These are phyloP conservation scores for Diplodia mutila DNA, from an alignment of 2,329 filamentous ascomycete genomes.

Conservation along the genomic window DNA sequence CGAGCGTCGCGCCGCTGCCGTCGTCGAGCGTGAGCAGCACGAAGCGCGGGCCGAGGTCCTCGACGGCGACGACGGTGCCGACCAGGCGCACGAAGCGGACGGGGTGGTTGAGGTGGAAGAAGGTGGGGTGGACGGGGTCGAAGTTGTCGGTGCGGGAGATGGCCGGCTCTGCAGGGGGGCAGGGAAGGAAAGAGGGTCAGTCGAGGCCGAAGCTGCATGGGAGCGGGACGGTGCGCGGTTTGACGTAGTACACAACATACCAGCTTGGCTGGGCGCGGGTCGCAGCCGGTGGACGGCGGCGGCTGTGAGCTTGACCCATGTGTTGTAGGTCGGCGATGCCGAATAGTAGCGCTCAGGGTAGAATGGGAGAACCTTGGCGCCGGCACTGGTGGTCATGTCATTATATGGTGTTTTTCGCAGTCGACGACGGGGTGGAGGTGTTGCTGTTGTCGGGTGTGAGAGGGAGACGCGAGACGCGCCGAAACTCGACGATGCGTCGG, in stretches of 20 bases:
- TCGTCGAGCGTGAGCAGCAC: slow-evolving; percentile 62
- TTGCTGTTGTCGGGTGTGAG: neutral
- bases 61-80: slow-evolving; percentile 50
- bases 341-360: slow-evolving; percentile 65
- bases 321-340: slow-evolving; percentile 63
- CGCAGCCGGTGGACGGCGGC: slow-evolving; percentile 59
- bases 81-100: slow-evolving; percentile 53
- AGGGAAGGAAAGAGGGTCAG: too few species aligned
- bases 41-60: slow-evolving; percentile 45
- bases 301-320: slow-evolving; percentile 65
- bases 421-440: too few species aligned
- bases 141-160: slow-evolving; percentile 6
- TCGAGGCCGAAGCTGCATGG: too few species aligned
- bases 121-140: slow-evolving; percentile 40
- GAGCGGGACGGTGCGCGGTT: neutral
- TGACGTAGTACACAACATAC: slow-evolving; percentile 36
- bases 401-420: slow-evolving; percentile 33
- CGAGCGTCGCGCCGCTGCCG: slow-evolving; percentile 61
- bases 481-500: neutral
- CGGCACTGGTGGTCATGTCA: slow-evolving; percentile 42
- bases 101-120: slow-evolving; percentile 59
- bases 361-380: slow-evolving; percentile 36
- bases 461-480: neutral
- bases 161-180: neutral
- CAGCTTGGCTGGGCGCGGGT: slow-evolving; percentile 54